Evolutionary conservation across 1,284 basidiomycete genomes (phyloP).

Genomic region (Thelephora terrestris): DNA sequence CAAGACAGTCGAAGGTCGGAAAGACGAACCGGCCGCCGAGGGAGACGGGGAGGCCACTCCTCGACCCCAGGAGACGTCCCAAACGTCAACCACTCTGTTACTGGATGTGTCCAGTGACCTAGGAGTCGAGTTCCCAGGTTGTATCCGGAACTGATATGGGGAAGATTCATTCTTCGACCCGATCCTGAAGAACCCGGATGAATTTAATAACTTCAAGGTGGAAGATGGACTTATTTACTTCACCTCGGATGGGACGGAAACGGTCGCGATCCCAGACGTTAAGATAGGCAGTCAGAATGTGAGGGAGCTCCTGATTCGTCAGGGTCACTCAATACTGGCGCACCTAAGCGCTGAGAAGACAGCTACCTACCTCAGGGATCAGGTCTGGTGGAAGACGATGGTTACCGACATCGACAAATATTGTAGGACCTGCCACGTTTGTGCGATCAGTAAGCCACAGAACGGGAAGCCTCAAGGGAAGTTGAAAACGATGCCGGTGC

Average conservation of each 20-base stretch:
- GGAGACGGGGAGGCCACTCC: too few relatives aligned
- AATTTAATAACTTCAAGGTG: slow-evolving; percentile 11
- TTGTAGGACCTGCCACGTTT: slow-evolving; percentile 17
- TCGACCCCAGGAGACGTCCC: too few relatives aligned
- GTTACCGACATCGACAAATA: slow-evolving; percentile 13
- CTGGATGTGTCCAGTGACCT: too few relatives aligned
- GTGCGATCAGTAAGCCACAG: slow-evolving; percentile 13
- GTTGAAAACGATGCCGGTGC: slow-evolving; percentile 13
- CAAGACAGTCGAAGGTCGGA: too few relatives aligned
- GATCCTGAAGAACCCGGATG: background rate
- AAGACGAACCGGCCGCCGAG: too few relatives aligned
- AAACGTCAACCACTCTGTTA: too few relatives aligned
- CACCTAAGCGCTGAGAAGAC: too few relatives aligned
- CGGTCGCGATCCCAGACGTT: too few relatives aligned
- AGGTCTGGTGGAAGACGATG: slow-evolving; percentile 23
- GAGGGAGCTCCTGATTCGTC: slow-evolving; percentile 18
- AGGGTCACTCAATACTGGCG: slow-evolving; percentile 22
- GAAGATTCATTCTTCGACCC: slow-evolving; percentile 4
- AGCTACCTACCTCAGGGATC: slow-evolving; percentile 14
- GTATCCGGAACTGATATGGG: background rate
- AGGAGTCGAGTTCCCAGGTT: background rate
- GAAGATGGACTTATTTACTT: too few relatives aligned
- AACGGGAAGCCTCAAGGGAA: slow-evolving; percentile 16
- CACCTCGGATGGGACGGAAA: too few relatives aligned
- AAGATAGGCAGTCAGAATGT: too few relatives aligned